A percentile compares a stretch with the other conserved stretches of the same genome.
Conservation (phyloP, 495 filamentous ascomycete species). For the Xylaria sp. region DNA sequence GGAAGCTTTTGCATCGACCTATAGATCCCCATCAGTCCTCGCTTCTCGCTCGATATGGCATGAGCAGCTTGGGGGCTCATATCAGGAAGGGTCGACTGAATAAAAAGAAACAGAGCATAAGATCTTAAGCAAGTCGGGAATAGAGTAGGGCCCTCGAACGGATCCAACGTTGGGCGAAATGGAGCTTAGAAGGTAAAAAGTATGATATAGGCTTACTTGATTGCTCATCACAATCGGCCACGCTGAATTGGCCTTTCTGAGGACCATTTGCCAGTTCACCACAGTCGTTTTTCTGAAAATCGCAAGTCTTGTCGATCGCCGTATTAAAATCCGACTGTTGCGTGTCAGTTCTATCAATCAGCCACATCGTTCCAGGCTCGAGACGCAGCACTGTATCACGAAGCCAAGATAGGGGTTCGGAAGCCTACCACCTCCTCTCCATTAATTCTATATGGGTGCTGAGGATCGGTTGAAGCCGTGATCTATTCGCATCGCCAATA, state of each 20-base stretch:
- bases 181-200: neutral
- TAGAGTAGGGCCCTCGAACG: neutral
- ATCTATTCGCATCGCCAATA: neutral
- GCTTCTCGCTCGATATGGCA: neutral
- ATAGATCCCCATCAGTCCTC: slow-evolving; percentile 5
- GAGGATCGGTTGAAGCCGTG: slow-evolving; percentile 9
- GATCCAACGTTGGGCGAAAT: neutral
- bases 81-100: neutral
- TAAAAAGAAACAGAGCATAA: neutral
- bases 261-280: slow-evolving; percentile 40
- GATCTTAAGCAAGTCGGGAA: neutral
- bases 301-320: slow-evolving; percentile 49
- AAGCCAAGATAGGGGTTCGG: neutral
- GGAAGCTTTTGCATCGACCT: slow-evolving; percentile 44
- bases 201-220: slow-evolving; percentile 34
- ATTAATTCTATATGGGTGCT: slow-evolving; percentile 51
- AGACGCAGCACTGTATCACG: neutral
- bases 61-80: neutral
- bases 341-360: neutral
- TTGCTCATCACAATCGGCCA: slow-evolving; percentile 47
- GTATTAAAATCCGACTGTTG: slow-evolving; percentile 48
- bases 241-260: slow-evolving; percentile 34
- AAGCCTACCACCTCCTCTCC: slow-evolving; percentile 54
- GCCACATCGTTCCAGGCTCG: neutral
- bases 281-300: slow-evolving; percentile 48